phyloP scores from a whole-genome alignment of 345 rosid species.

The Gossypium turneri region DNA sequence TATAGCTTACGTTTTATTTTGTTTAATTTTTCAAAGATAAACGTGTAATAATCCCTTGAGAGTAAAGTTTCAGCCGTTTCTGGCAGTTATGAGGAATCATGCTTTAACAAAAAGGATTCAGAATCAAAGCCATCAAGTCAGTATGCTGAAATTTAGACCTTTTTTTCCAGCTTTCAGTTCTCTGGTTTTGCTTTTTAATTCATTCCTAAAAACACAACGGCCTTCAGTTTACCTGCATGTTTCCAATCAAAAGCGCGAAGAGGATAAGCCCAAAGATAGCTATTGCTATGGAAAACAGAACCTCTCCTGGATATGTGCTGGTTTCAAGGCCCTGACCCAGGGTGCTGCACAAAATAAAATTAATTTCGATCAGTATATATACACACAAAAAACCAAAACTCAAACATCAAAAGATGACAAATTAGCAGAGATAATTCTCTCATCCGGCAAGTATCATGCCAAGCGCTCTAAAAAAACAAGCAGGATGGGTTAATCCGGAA shows the following conservation, averaged over 20 bases:
- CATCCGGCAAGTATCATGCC: not conserved
- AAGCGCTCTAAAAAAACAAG: too few relatives aligned
- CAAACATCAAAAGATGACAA: not conserved
- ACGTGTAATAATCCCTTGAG: not conserved
- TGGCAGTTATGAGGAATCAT: not conserved
- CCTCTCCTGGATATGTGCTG: constrained; percentile 67
- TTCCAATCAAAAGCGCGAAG: constrained; percentile 74
- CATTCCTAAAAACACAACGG: too few relatives aligned
- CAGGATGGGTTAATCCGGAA: too few relatives aligned
- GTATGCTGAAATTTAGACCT: too few relatives aligned
- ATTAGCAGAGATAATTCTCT: not conserved
- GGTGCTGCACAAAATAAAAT: constrained; percentile 40
- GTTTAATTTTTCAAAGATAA: not conserved
- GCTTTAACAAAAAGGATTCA: not conserved
- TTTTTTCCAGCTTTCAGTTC: too few relatives aligned
- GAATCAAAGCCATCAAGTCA: not conserved
- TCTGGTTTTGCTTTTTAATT: too few relatives aligned
- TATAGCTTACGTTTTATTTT: not conserved
- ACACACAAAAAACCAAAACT: not conserved
- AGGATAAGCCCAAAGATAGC: constrained; percentile 74
- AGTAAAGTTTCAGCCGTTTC: not conserved
- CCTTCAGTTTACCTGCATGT: constrained; percentile 54
- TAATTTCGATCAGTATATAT: not conserved
- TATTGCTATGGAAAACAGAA: constrained; percentile 68
- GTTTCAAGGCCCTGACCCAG: constrained; percentile 92